These are phyloP conservation scores for Cotoneaster glaucophyllus DNA, from an alignment of 306 rosid species.

Conservation along the genomic window DNA sequence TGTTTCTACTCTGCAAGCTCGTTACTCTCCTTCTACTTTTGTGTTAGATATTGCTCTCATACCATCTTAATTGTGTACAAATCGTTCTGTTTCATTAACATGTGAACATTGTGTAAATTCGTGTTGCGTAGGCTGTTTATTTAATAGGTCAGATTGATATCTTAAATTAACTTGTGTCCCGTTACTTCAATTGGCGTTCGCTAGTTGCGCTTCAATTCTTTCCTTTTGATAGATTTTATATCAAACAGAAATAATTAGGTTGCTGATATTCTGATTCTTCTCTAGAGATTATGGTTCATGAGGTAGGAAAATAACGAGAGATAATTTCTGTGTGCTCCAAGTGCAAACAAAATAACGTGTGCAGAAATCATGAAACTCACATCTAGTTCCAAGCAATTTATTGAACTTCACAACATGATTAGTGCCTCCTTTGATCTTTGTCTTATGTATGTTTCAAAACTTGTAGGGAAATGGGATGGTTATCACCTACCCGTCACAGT, in stretches of 20 bases:
- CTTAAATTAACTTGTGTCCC: background rate
- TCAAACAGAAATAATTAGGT: background rate
- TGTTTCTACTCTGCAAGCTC: background rate
- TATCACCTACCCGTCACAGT: background rate
- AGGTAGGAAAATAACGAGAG: background rate
- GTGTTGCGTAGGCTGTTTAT: too few species aligned
- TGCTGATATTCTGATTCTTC: background rate
- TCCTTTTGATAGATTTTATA: background rate
- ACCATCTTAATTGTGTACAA: background rate
- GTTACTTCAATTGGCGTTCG: background rate
- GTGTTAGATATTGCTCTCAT: background rate
- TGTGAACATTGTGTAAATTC: background rate
- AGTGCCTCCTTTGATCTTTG: background rate
- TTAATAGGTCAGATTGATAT: background rate
- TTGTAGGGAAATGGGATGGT: background rate
- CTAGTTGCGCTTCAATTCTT: background rate
- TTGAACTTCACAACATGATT: background rate
- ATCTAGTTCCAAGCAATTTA: background rate
- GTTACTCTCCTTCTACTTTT: background rate
- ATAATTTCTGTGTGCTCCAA: background rate
- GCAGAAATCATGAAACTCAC: background rate
- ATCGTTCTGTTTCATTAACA: slow-evolving; percentile 3
- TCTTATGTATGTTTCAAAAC: background rate
- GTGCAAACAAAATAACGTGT: background rate
- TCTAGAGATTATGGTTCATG: background rate